phyloP scores from a whole-genome alignment of 805 yeast genomes.

The Crinitomyces ghanaensis region DNA sequence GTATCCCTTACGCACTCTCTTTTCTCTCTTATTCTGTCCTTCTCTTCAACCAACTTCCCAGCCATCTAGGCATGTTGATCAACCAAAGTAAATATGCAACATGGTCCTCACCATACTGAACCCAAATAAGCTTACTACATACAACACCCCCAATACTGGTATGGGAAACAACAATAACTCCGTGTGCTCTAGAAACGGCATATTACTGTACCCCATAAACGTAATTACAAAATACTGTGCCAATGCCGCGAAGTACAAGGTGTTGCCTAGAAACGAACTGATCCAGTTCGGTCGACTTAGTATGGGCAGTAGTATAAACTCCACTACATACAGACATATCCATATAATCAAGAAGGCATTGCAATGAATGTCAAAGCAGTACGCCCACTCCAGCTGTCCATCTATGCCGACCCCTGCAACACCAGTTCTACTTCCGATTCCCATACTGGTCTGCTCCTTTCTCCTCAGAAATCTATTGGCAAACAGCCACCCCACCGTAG shows the following conservation, averaged over 20 bases:
- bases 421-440: too few species aligned
- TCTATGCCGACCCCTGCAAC: conserved; percentile 22
- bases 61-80: neutral
- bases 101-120: conserved; percentile 62
- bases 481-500: conserved; percentile 64
- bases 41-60: too few species aligned
- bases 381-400: conserved; percentile 72
- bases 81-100: conserved; percentile 35
- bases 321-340: conserved; percentile 62
- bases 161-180: conserved; percentile 55
- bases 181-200: conserved; percentile 55
- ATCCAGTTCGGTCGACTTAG: conserved; percentile 53
- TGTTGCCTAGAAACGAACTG: conserved; percentile 65
- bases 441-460: conserved; percentile 5
- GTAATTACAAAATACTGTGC: conserved; percentile 70
- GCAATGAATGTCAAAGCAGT: conserved; percentile 89
- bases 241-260: conserved; percentile 61
- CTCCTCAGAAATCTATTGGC: conserved; percentile 48
- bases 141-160: conserved; percentile 44
- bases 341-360: conserved; percentile 77
- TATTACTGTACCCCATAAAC: conserved; percentile 77
- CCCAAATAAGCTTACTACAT: conserved; percentile 53
- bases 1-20: too few species aligned
- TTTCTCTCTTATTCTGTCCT: too few species aligned
- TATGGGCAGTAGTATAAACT: conserved; percentile 64